Base-by-base conservation (phyloP, 768 basidiomycete genomes). In the Favolaschia claudopus region DNA sequence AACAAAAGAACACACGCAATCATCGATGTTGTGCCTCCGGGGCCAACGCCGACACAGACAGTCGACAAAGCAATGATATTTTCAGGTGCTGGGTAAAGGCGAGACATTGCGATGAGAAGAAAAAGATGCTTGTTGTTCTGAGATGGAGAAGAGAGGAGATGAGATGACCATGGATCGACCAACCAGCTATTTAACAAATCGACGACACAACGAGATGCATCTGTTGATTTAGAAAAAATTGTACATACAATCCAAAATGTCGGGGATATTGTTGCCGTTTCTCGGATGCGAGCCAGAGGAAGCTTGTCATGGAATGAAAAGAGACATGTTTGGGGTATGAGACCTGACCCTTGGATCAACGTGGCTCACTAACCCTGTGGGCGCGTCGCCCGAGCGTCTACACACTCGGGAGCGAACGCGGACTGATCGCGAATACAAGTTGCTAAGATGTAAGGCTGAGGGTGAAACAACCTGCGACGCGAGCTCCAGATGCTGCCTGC, bases 1-100 rank as follows among this genome's bases (percentile, higher is more conserved):
- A 37, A 47, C 33, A 24, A 52, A 29, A 50, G 49, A 32, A 14
- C 38, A 81, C 76, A 92, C 92, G 91, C 92, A 32, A 93, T 78
- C 87, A 93, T 89, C 34, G 87, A 84, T 2, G 92, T 93, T 15
- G 88, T 88, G 7, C 92, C 92, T 4, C 91, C 91, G 17, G 89
- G 87, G 27, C 91, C 91, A 33, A 90, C 88, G 13, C 92, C 92
- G n/a, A 92, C 88, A 62, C 85, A 86, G 47, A 79, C 77, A 62
- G 86, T 91, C 15, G 89, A 84, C 38, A 92, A 70, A 7, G 86
- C 81, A 38, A 89, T 70, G 61, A 86, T 79, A 53, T 81, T 81
- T 38, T 74, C 86, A 22, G 69, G 65, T 37, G 75, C 65, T 20
- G 74, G 74, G 56, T 75, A 64, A n/a, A n/a, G n/a, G 50, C 72